A percentile compares a stretch with the other conserved stretches of the same genome.
Conservation (phyloP, 2,329 filamentous ascomycete species). For the Triangularia verruculosa region DNA sequence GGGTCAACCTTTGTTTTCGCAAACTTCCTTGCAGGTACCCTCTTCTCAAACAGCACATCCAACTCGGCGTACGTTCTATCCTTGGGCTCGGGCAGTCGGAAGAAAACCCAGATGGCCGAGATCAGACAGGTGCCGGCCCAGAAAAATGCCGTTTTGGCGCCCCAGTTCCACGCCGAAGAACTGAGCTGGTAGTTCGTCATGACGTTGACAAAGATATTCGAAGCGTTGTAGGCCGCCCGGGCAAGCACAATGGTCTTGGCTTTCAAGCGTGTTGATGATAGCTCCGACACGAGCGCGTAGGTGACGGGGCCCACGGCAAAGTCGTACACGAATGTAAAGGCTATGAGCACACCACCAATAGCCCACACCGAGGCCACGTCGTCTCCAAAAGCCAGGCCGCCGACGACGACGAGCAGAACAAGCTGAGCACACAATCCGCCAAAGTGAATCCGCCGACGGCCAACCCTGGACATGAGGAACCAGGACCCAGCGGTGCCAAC, state of each 20-base stretch:
- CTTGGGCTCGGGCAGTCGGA: slow-evolving; percentile 40
- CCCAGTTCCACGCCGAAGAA: slow-evolving; percentile 35
- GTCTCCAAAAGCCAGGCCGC: slow-evolving; percentile 32
- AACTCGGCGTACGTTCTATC: slow-evolving; percentile 32
- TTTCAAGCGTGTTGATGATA: slow-evolving; percentile 35
- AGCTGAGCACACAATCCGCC: slow-evolving; percentile 40
- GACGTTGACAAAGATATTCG: slow-evolving; percentile 36
- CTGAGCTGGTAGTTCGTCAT: slow-evolving; percentile 25
- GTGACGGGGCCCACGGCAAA: slow-evolving; percentile 29
- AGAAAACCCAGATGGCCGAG: slow-evolving; percentile 44
- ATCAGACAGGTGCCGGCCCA: slow-evolving; percentile 38
- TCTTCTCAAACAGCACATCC: slow-evolving; percentile 32
- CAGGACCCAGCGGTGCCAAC: slow-evolving; percentile 46
- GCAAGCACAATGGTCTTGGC: slow-evolving; percentile 44
- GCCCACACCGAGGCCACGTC: slow-evolving; percentile 22
- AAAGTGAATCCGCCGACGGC: slow-evolving; percentile 45
- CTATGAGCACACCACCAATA: slow-evolving; percentile 25
- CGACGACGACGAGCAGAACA: slow-evolving; percentile 43
- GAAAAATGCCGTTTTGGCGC: slow-evolving; percentile 39
- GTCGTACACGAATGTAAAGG: slow-evolving; percentile 28
- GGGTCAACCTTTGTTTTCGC: slow-evolving; percentile 12
- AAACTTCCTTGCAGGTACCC: slow-evolving; percentile 21
- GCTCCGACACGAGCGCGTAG: slow-evolving; percentile 29
- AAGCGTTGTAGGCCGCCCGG: slow-evolving; percentile 32
- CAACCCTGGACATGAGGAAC: slow-evolving; percentile 40